These are phyloP conservation scores for Mortierella sp. DNA, from an alignment of 371 early-diverging fungal genomes.

Conservation along the genomic window DNA sequence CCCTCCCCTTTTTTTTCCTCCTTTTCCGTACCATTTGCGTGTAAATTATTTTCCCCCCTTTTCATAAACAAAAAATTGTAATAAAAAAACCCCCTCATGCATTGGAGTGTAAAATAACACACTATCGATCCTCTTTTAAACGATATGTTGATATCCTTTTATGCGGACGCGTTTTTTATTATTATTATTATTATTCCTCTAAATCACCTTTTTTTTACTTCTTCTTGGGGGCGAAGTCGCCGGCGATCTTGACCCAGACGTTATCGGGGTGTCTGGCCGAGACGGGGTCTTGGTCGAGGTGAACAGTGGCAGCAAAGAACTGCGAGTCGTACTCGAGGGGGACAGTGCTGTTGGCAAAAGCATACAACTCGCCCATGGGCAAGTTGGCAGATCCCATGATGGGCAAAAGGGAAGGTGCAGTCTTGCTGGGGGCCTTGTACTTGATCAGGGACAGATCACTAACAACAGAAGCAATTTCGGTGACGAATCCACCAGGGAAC, in stretches of 20 bases:
- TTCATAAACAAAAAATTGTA: background rate
- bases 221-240: conserved; percentile 28
- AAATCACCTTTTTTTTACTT: conserved; percentile 10
- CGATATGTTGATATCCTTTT: background rate
- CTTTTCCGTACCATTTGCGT: background rate
- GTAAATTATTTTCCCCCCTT: background rate
- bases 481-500: conserved; percentile 58
- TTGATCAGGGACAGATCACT: conserved; percentile 26
- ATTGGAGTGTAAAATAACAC: background rate
- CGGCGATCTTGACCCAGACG: conserved; percentile 55
- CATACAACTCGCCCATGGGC: conserved; percentile 52
- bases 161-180: background rate
- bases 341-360: conserved; percentile 35
- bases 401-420: conserved; percentile 8
- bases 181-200: background rate
- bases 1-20: background rate
- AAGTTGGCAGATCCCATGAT: conserved; percentile 5
- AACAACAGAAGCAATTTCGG: conserved; percentile 36
- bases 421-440: conserved; percentile 31
- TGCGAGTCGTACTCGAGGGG: conserved; percentile 54
- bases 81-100: background rate
- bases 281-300: conserved; percentile 43
- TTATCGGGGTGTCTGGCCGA: conserved; percentile 53
- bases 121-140: background rate
- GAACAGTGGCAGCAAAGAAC: conserved; percentile 43